Evolutionary conservation across 805 yeast genomes (phyloP).

Genomic region (Hanseniaspora lindneri): DNA sequence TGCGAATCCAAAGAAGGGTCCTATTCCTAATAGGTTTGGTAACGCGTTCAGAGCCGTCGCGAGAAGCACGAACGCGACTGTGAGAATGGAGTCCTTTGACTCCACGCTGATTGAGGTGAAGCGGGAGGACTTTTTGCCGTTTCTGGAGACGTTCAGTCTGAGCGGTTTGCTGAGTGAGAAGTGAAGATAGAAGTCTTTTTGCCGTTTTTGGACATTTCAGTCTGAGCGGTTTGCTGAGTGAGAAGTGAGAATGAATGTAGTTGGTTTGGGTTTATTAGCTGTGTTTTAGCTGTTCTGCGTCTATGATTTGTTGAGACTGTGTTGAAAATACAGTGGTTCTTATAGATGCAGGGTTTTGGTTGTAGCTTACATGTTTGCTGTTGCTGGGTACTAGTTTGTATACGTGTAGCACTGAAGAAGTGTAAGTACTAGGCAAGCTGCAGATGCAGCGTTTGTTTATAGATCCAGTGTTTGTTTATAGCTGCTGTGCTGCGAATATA

Average conservation of each 20-base stretch:
- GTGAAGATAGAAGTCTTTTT: slow-evolving; percentile 43
- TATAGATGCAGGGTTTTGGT: no score
- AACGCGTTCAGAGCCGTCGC: slow-evolving; percentile 87
- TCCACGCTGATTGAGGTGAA: slow-evolving; percentile 83
- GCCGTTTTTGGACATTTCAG: slow-evolving; percentile 80
- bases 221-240: slow-evolving; percentile 48
- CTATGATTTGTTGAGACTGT: no score
- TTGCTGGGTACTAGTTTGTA: no score
- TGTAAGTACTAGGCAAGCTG: no score
- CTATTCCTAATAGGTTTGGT: slow-evolving; percentile 68
- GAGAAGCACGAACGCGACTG: slow-evolving; percentile 69
- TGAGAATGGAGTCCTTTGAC: slow-evolving; percentile 87
- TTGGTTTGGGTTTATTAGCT: no score
- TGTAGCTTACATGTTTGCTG: no score
- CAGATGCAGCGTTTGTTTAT: no score
- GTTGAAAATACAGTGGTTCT: no score
- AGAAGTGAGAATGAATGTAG: slow-evolving; percentile 33
- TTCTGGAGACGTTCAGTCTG: slow-evolving; percentile 68
- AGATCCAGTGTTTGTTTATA: no score
- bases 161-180: slow-evolving; percentile 44
- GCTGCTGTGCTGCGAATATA: no score
- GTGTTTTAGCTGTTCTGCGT: no score
- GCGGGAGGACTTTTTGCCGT: slow-evolving; percentile 77
- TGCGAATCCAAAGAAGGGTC: slow-evolving; percentile 26
- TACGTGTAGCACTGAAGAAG: no score